Conservation (phyloP, 176 grass and related monocot genomes). For the Raddia guianensis region DNA sequence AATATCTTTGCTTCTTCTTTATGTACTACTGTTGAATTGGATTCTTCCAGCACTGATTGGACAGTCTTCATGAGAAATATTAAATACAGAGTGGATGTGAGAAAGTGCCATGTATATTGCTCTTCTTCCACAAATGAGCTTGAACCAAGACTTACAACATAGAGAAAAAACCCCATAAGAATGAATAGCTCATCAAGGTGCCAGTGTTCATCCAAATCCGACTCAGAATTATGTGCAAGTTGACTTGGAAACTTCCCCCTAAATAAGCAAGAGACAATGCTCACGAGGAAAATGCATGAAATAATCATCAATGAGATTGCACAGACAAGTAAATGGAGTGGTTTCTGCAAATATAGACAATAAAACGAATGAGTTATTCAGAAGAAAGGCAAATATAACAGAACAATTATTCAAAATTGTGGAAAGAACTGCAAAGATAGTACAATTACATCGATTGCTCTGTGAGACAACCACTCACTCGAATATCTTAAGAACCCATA, state of each 20-base stretch:
- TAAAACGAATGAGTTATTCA: constrained; percentile 23
- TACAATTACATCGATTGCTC: constrained; percentile 90
- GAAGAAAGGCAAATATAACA: constrained; percentile 16
- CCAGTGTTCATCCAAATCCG: constrained; percentile 36
- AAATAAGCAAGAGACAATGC: constrained; percentile 47
- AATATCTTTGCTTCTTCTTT: constrained; percentile 16
- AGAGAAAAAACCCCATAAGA: constrained; percentile 62
- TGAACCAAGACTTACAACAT: constrained; percentile 72
- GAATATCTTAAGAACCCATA: constrained; percentile 73
- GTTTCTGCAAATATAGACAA: constrained; percentile 71
- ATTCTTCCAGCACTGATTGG: constrained; percentile 50
- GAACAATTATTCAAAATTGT: constrained; percentile 17
- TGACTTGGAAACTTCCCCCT: constrained; percentile 37
- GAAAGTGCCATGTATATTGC: constrained; percentile 95
- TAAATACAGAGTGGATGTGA: constrained; percentile 81
- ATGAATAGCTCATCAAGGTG: constrained; percentile 73
- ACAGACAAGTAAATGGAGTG: constrained; percentile 67
- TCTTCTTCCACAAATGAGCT: constrained; percentile 99
- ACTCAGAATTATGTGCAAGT: constrained; percentile 14
- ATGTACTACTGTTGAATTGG: constrained; percentile 39
- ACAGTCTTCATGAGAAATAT: constrained; percentile 71
- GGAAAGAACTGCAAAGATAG: constrained; percentile 35
- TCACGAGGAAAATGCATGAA: constrained; percentile 60
- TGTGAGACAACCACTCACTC: constrained; percentile 96
- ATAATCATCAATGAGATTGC: constrained; percentile 70